Conservation (phyloP, 495 filamentous ascomycete genomes). For the Annulohypoxylon stygium region DNA sequence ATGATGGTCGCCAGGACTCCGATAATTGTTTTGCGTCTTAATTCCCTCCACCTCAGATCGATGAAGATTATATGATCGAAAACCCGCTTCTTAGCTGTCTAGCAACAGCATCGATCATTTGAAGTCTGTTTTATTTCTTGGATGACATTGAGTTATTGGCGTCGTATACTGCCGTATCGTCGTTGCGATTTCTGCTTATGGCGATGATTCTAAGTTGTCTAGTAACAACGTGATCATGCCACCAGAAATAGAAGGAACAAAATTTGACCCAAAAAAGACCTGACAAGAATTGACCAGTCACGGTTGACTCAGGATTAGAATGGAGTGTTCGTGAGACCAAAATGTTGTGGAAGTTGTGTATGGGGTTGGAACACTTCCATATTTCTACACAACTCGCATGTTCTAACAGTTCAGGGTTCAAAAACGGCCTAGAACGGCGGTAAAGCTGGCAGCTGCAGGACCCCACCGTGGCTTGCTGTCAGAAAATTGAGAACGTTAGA, state of each 20-base stretch:
- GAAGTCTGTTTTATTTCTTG: constrained; percentile 9
- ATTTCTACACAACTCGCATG: constrained; percentile 31
- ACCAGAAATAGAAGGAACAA: neutral
- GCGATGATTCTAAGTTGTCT: constrained; percentile 44
- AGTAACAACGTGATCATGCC: constrained; percentile 49
- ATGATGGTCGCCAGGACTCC: constrained; percentile 6
- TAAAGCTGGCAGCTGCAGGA: constrained; percentile 40
- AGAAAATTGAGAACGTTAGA: constrained; percentile 26
- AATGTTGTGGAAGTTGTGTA: constrained; percentile 14
- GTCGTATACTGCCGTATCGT: constrained; percentile 34
- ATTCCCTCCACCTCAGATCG: constrained; percentile 14
- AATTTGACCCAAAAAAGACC: constrained; percentile 17
- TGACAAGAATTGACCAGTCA: constrained; percentile 9
- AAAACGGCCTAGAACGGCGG: constrained; percentile 27
- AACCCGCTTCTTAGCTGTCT: constrained; percentile 38
- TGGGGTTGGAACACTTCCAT: constrained; percentile 16
- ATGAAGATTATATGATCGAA: constrained; percentile 22
- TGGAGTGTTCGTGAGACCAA: constrained; percentile 32
- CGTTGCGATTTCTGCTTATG: constrained; percentile 12
- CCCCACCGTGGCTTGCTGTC: constrained; percentile 41
- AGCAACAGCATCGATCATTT: constrained; percentile 42
- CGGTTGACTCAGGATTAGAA: constrained; percentile 14
- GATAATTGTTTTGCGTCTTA: constrained; percentile 7
- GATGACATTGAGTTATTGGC: constrained; percentile 36
- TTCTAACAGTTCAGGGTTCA: constrained; percentile 1